Conservation (phyloP, 2,329 filamentous ascomycete genomes). For the Xylaria hypoxylon region DNA sequence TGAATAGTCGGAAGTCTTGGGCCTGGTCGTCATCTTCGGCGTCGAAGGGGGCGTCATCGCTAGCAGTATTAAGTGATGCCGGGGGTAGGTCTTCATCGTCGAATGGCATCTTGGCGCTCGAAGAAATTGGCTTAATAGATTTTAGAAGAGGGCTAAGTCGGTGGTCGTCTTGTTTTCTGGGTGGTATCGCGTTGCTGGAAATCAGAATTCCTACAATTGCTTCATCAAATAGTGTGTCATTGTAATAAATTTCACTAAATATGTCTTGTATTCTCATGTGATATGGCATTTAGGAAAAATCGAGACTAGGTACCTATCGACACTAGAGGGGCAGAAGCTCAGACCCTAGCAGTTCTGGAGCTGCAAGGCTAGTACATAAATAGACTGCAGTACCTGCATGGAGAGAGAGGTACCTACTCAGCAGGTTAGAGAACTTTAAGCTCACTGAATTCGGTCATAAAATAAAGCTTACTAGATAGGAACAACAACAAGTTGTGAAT, state of each 20-base stretch:
- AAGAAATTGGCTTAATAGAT: not conserved
- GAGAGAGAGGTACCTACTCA: too few species aligned
- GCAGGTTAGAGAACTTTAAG: too few species aligned
- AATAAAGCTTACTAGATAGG: too few species aligned
- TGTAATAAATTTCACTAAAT: not conserved
- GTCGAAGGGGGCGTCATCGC: slow-evolving; percentile 43
- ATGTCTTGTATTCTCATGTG: too few species aligned
- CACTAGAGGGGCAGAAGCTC: too few species aligned
- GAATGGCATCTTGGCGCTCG: slow-evolving; percentile 42
- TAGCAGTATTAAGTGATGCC: slow-evolving; percentile 25
- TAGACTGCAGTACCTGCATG: too few species aligned
- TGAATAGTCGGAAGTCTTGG: slow-evolving; percentile 85
- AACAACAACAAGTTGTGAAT: too few species aligned
- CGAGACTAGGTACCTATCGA: not conserved
- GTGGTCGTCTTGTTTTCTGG: not conserved
- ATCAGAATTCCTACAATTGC: not conserved
- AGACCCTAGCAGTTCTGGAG: too few species aligned
- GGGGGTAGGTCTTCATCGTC: slow-evolving; percentile 46
- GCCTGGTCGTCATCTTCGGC: slow-evolving; percentile 45
- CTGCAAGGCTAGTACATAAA: too few species aligned
- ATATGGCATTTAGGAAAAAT: not conserved
- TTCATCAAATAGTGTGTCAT: not conserved
- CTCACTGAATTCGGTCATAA: too few species aligned
- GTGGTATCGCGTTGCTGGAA: not conserved
- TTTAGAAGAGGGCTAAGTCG: not conserved